Percentiles rank a stretch among this genome's conserved stretches.
Evolutionary conservation across 202 grass and related monocot genomes (phyloP).

Genomic region (Schoenoplectus tabernaemontani): DNA sequence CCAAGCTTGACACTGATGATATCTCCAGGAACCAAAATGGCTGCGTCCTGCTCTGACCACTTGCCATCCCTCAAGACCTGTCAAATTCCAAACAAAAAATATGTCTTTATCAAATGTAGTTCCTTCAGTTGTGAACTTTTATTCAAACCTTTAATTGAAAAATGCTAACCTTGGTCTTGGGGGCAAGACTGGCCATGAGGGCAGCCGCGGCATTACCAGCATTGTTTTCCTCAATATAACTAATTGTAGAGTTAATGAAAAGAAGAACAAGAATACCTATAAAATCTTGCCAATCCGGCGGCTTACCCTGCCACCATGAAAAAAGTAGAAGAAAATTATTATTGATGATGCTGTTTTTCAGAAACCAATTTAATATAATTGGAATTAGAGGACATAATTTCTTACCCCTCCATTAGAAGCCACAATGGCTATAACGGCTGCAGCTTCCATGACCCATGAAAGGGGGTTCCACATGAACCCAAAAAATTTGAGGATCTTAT

Average conservation of each 20-base stretch:
- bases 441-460: constrained; percentile 80
- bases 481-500: constrained; percentile 66
- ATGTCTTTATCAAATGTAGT: neutral
- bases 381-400: neutral
- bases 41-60: constrained; percentile 59
- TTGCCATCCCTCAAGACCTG: constrained; percentile 59
- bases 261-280: constrained; percentile 63
- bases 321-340: neutral
- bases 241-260: constrained; percentile 85
- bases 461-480: constrained; percentile 98
- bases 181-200: constrained; percentile 73
- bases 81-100: neutral
- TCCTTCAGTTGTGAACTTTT: neutral
- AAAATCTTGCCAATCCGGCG: constrained; percentile 85
- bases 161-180: constrained; percentile 51
- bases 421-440: constrained; percentile 59
- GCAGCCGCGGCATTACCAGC: constrained; percentile 69
- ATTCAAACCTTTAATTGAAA: neutral
- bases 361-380: neutral
- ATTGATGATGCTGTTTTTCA: neutral
- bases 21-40: constrained; percentile 69
- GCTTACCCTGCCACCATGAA: constrained; percentile 32
- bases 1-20: constrained; percentile 87
- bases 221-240: constrained; percentile 83
- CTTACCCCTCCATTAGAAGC: constrained; percentile 36